Evolutionary conservation across 2,329 filamentous ascomycete genomes (phyloP), one percentile per base, ranked within the genome.

Genomic region (Passalora sequoiae): DNA sequence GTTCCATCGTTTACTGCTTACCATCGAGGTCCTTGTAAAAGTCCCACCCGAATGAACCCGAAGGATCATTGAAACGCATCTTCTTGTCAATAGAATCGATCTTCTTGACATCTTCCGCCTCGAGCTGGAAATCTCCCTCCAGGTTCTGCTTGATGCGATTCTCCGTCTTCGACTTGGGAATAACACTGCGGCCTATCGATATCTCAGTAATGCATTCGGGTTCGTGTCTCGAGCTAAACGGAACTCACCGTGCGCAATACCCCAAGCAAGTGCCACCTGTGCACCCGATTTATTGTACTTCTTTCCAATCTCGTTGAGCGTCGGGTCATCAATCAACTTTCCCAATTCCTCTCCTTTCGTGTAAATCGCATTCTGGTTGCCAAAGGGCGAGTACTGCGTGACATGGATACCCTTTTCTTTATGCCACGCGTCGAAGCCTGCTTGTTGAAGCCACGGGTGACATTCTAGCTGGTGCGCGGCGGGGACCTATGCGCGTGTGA

Each of bases 11-110:
- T 21, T 40, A 40, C 38, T 40, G 38, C 38, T 40, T 36, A 16
- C 40, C 40, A 21, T 43, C 40, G 17, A 43, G 40, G 36, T 39
- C 78, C 1, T 59, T 53, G 51, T 77, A 83, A 52, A 81, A 80
- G 6, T 77, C 65, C 61, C 73, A 77, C 3, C 76, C 72, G 64
- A 82, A 83, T 16, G 63, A 66, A 5, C 57, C 64, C 31, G 69
- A 75, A 4, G 77, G 71, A 58, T 83, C 78, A 43, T 81, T 83
- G 57, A 83, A 81, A 30, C 80, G 66, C 51, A 80, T 33, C 62
- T 81, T 81, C 65, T 74, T 78, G 57, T 83, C 77, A 15, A 82
- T 66, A 0, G 49, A 56, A 28, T 70, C 65, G 39, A 80, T 75
- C 63, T 72, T 75, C 57, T 74, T 62, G 54, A 83, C 63, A 55